Conservation (phyloP, 257 asterid genomes). For the Avicennia marina region DNA sequence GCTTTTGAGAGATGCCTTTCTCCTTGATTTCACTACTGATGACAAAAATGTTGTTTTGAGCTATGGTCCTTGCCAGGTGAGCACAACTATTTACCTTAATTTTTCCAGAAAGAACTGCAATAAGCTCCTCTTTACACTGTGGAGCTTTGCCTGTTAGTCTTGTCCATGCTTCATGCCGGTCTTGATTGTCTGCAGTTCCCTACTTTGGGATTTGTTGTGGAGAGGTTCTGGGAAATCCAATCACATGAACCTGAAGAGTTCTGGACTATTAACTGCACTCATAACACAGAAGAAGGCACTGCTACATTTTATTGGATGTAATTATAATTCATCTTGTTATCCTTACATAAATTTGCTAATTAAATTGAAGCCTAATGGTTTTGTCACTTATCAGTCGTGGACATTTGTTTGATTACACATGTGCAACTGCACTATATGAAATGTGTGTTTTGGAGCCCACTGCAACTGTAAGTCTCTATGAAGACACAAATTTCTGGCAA, state of each 20-base stretch:
- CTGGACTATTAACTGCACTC: conserved; percentile 93
- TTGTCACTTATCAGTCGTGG: conserved; percentile 75
- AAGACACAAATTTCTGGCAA: conserved; percentile 11
- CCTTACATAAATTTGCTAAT: conserved; percentile 6
- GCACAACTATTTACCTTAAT: background rate
- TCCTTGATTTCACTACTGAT: conserved; percentile 60
- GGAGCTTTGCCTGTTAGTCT: conserved; percentile 1
- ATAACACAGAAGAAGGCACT: conserved; percentile 77
- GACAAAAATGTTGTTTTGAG: conserved; percentile 73
- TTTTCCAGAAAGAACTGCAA: too few species aligned
- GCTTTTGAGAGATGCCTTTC: conserved; percentile 84
- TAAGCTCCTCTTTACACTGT: conserved; percentile 10
- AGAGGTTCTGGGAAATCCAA: conserved; percentile 96
- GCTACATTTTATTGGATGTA: conserved; percentile 91
- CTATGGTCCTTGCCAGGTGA: conserved; percentile 99
- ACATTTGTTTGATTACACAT: conserved; percentile 88
- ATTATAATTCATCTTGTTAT: conserved; percentile 26
- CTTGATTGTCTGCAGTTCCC: conserved; percentile 67
- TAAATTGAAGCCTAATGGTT: conserved; percentile 15
- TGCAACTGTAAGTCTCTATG: conserved; percentile 73
- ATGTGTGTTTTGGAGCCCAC: conserved; percentile 83
- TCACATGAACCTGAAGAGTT: conserved; percentile 96
- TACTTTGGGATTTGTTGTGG: conserved; percentile 92
- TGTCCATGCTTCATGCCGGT: conserved; percentile 14
- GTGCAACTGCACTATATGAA: conserved; percentile 79